Evolutionary conservation across 148 eudicot species (phyloP), one percentile per base, ranked within the genome.

Genomic region (Polygonum maritimum): DNA sequence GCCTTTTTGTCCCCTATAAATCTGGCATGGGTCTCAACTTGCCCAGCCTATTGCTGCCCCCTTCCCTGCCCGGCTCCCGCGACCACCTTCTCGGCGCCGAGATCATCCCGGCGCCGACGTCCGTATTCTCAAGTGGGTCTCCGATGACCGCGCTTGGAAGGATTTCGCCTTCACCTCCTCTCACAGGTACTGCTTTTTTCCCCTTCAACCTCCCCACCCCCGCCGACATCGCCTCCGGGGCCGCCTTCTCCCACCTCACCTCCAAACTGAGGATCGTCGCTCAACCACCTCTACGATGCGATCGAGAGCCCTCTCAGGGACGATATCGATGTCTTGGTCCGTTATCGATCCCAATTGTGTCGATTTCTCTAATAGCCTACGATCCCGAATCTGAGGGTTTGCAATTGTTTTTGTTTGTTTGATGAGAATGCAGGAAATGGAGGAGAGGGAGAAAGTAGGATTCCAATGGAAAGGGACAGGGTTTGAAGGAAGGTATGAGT

Each of bases 381-480:
- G 36, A 60, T 60, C 38, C 69, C 3, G 31, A 60, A 60, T 60
- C 69, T 60, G 69, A 60, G 38, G 38, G 31, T 26, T 26, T 26
- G 31, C 0, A 26, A 26, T 26, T 26, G 31, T 26, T 26, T 26
- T 26, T 26, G 31, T 26, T 26, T 26, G 31, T 60, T 2, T 26
- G 15, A 6, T 4, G 4, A 4, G n/a, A 22, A 67, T 31, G 26
- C 67, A 94, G 98, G 97, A 94, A 76, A 86, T 92, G 88, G 98
- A 94, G 85, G 98, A 94, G 81, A 86, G 93, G 57, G 95, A 94
- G 82, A 91, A 91, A 77, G 78, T 92, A 77, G 98, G 31, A 26
- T 26, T 26, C 31, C 1, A 26, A 26, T 26, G 31, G 31, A 26
- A 26, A 26, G 31, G 31, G n/a, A n/a, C n/a, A n/a, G n/a, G n/a